Evolutionary conservation across 306 rosid genomes (phyloP).

Genomic region (Quercus alba): DNA sequence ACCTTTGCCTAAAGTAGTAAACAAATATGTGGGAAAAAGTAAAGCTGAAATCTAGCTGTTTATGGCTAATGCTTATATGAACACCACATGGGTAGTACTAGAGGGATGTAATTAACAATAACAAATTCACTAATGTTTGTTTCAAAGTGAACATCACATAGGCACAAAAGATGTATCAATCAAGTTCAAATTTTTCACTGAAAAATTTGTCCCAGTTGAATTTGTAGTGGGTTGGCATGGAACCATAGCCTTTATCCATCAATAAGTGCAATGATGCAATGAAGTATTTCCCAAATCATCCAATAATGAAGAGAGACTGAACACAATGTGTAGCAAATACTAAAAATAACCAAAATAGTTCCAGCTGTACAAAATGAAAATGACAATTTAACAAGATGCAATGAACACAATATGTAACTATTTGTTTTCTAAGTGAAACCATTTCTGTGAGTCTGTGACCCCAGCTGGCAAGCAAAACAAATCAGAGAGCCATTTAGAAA

Average conservation of each 20-base stretch:
- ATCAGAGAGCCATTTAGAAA: background rate
- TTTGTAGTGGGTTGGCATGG: background rate
- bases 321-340: background rate
- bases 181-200: background rate
- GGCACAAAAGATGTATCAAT: background rate
- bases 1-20: background rate
- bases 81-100: background rate
- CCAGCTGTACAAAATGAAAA: background rate
- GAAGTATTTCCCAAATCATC: background rate
- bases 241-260: background rate
- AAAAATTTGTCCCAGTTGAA: background rate
- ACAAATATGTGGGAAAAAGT: background rate
- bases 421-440: background rate
- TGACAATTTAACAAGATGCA: background rate
- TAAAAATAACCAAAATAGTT: background rate
- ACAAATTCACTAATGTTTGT: background rate
- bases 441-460: background rate
- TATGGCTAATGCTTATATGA: slow-evolving; percentile 5
- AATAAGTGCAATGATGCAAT: background rate
- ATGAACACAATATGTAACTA: background rate
- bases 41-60: background rate
- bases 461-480: background rate
- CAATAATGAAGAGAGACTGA: background rate
- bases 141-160: background rate
- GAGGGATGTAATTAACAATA: background rate